These are phyloP conservation scores for Fusarium drepaniforme DNA, from an alignment of 2,329 filamentous ascomycete species.

Conservation along the genomic window DNA sequence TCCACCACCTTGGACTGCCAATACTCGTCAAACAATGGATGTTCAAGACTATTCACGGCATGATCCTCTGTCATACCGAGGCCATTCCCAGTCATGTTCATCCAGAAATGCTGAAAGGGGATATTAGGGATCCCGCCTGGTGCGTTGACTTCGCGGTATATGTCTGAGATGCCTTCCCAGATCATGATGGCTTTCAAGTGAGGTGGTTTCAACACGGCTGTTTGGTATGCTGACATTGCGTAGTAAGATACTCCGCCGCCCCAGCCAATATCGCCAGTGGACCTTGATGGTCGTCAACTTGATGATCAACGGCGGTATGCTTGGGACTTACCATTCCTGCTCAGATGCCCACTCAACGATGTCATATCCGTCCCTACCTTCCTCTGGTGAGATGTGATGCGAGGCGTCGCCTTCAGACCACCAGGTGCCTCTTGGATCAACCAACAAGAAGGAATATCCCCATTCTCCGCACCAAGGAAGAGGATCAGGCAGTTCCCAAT, in stretches of 20 bases:
- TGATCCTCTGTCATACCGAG: constrained; percentile 4
- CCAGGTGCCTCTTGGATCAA: neutral
- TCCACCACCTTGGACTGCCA: constrained; percentile 1
- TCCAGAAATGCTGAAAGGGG: constrained; percentile 19
- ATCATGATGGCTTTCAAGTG: constrained; percentile 12
- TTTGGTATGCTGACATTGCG: constrained; percentile 1
- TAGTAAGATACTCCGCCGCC: constrained; percentile 3
- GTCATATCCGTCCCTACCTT: constrained; percentile 1
- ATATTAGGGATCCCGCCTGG: constrained; percentile 15
- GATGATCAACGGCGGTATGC: neutral
- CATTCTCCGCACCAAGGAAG: constrained; percentile 5
- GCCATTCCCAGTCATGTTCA: constrained; percentile 23
- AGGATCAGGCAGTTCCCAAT: constrained; percentile 10
- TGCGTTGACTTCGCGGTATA: constrained; percentile 14
- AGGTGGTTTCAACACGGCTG: constrained; percentile 5
- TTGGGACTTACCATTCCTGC: neutral
- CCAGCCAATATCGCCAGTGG: neutral
- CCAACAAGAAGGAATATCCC: constrained; percentile 1
- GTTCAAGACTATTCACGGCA: constrained; percentile 5
- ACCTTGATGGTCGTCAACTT: neutral
- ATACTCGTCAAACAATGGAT: neutral
- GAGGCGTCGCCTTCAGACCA: neutral
- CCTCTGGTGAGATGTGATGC: neutral
- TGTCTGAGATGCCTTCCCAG: constrained; percentile 18
- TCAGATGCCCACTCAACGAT: neutral